These are phyloP conservation scores for Lipomyces sp. DNA, from an alignment of 805 yeast species.

Conservation along the genomic window DNA sequence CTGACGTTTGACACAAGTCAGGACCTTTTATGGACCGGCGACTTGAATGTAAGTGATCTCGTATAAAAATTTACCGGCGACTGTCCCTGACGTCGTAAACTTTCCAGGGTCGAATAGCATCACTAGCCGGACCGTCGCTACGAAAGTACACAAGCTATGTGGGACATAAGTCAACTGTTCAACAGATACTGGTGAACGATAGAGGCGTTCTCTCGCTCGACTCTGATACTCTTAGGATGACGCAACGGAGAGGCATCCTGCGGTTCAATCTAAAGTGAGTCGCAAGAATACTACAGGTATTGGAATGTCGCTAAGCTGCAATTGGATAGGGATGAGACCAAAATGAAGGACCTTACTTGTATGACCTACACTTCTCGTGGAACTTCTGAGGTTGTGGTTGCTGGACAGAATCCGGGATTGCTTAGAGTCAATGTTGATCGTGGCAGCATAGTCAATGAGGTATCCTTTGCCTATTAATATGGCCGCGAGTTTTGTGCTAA, in stretches of 20 bases:
- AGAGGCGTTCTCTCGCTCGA: conserved; percentile 66
- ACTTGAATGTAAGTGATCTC: conserved; percentile 54
- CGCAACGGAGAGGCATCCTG: conserved; percentile 62
- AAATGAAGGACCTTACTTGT: conserved; percentile 39
- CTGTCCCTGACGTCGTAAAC: background rate
- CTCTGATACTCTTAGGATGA: conserved; percentile 55
- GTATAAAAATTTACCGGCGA: background rate
- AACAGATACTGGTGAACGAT: conserved; percentile 58
- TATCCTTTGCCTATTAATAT: conserved; percentile 34
- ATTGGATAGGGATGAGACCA: conserved; percentile 15
- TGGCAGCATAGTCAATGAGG: conserved; percentile 44
- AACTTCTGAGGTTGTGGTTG: conserved; percentile 45
- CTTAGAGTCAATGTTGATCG: conserved; percentile 46
- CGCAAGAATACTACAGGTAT: background rate
- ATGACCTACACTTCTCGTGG: conserved; percentile 42
- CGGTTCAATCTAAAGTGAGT: conserved; percentile 42
- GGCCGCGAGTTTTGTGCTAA: conserved; percentile 17
- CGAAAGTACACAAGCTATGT: conserved; percentile 62
- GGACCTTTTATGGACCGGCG: conserved; percentile 87
- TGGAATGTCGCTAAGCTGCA: background rate
- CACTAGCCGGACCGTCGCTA: conserved; percentile 54
- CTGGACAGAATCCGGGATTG: conserved; percentile 43
- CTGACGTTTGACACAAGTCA: conserved; percentile 68
- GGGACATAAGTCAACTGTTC: conserved; percentile 57
- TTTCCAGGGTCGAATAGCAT: conserved; percentile 48